Evolutionary conservation across 139 green algal species (phyloP).

Genomic region (Tetradesmus obliquus): DNA sequence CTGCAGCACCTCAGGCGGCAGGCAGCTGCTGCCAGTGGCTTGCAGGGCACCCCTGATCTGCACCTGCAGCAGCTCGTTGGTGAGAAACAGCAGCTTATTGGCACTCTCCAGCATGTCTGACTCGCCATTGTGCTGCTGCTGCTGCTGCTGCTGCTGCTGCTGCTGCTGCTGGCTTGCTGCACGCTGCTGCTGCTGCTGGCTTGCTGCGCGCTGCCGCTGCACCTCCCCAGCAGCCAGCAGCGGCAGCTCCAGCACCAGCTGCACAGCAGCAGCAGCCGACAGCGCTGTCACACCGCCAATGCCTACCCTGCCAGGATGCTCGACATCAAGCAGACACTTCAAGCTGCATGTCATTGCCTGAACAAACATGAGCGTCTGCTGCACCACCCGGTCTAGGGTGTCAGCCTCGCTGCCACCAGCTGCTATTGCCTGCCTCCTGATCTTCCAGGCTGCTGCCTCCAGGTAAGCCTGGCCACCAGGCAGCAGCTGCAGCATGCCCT

Average conservation of each 20-base stretch:
- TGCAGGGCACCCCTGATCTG: not conserved
- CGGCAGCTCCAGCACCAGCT: not conserved
- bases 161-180: too few relatives aligned
- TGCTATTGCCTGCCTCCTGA: too few relatives aligned
- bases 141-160: not conserved
- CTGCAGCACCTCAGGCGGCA: not conserved
- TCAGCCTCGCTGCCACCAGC: not conserved
- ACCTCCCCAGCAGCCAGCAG: not conserved
- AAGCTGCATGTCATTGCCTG: not conserved
- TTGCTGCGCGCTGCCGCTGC: not conserved
- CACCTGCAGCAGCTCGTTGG: not conserved
- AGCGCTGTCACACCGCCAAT: not conserved
- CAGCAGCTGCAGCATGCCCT: not conserved
- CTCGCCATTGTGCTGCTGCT: too few relatives aligned
- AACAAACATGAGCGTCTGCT: not conserved
- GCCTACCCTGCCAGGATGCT: not conserved
- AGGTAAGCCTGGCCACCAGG: not conserved
- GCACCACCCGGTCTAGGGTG: not conserved
- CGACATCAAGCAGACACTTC: not conserved
- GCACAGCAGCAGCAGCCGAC: not conserved
- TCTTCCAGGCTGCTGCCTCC: not conserved
- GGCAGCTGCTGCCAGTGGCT: not conserved
- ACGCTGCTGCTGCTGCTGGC: not conserved
- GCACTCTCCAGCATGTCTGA: too few relatives aligned
- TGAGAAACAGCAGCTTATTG: not conserved